These are phyloP conservation scores for Parmelia sp. DNA, from an alignment of 495 filamentous ascomycete genomes.

Conservation along the genomic window DNA sequence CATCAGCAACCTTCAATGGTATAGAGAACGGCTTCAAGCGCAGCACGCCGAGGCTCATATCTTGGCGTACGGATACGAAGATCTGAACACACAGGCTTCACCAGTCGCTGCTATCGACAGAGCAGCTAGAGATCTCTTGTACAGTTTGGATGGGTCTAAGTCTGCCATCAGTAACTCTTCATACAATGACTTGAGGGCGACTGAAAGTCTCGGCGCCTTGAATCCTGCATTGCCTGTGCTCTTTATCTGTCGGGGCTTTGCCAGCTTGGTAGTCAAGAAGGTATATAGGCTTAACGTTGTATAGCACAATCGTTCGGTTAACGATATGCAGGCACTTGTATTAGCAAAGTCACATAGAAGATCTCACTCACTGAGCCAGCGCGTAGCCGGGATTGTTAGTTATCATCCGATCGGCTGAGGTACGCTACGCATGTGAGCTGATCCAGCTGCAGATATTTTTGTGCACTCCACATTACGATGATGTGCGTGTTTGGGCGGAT, in stretches of 20 bases:
- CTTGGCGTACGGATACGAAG: background rate
- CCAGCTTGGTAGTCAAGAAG: background rate
- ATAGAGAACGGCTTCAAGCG: background rate
- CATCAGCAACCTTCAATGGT: background rate
- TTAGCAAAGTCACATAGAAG: background rate
- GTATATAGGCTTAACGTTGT: background rate
- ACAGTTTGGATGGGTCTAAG: background rate
- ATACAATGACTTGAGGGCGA: background rate
- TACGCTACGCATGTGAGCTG: background rate
- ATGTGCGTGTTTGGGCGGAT: background rate
- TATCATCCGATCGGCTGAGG: background rate
- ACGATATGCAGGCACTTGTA: background rate
- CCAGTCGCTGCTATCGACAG: background rate
- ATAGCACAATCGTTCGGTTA: background rate
- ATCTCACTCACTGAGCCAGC: background rate
- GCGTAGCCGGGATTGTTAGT: background rate
- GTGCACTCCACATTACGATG: background rate
- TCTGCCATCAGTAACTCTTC: background rate
- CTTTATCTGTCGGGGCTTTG: conserved; percentile 1
- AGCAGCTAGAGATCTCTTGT: background rate
- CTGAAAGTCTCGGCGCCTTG: background rate
- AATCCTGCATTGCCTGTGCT: background rate
- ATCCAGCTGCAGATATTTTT: background rate
- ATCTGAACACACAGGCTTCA: background rate
- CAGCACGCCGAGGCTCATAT: background rate